phyloP scores from a whole-genome alignment of 225 moss, liverwort and hornwort species.

The Takakia lepidozioides region DNA sequence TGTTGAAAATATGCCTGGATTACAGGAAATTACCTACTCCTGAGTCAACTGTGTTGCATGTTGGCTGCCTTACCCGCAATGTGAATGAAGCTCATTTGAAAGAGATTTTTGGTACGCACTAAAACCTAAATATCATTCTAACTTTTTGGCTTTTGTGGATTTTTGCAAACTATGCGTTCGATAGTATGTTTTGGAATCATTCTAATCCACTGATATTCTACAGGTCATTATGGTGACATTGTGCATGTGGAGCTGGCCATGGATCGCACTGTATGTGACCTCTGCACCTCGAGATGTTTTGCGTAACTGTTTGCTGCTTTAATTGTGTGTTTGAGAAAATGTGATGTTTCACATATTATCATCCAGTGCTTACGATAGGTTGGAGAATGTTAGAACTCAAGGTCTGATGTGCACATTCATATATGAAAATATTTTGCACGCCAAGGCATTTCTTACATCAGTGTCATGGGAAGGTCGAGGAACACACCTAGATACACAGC shows the following conservation, averaged over 20 bases:
- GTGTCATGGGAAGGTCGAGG: no score
- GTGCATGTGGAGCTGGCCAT: constrained; percentile 96
- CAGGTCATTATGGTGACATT: constrained; percentile 92
- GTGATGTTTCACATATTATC: no score
- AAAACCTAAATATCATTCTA: background rate
- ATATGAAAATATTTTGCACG: no score
- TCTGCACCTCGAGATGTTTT: no score
- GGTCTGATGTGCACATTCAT: no score
- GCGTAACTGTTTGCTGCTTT: no score
- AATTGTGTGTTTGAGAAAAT: no score
- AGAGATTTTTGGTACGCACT: constrained; percentile 71
- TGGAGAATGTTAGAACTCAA: no score
- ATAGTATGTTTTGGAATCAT: background rate
- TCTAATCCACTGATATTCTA: constrained; percentile 1
- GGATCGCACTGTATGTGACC: constrained; percentile 89
- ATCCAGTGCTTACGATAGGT: no score
- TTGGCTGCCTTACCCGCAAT: constrained; percentile 92
- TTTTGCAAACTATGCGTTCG: background rate
- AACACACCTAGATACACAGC: no score
- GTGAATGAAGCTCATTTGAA: constrained; percentile 86
- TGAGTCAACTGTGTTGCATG: constrained; percentile 83
- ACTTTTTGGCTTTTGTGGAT: background rate
- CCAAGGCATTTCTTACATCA: no score
- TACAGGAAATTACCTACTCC: constrained; percentile 71
- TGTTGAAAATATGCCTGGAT: constrained; percentile 5